Percentiles rank a stretch among this genome's conserved stretches.
These are phyloP conservation scores for Geotrichum ghanense DNA, from an alignment of 805 yeast species.

Conservation along the genomic window DNA sequence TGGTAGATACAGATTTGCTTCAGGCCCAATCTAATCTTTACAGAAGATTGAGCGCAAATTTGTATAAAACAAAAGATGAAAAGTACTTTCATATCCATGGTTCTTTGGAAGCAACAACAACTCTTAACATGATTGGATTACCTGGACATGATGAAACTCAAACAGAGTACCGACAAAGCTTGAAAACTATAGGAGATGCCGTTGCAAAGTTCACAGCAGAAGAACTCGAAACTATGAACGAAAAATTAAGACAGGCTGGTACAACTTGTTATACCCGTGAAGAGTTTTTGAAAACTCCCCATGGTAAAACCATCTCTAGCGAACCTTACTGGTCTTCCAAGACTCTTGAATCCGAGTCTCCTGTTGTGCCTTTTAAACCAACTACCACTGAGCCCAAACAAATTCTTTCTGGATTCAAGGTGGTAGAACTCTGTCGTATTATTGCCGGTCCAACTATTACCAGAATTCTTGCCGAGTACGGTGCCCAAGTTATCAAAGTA, in stretches of 20 bases:
- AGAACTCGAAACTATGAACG: slow-evolving; percentile 24
- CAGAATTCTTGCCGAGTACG: slow-evolving; percentile 26
- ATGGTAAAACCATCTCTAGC: slow-evolving; percentile 20
- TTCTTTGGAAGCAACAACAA: no score
- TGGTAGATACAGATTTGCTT: slow-evolving; percentile 18
- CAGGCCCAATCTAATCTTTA: slow-evolving; percentile 22
- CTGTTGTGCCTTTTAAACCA: slow-evolving; percentile 19
- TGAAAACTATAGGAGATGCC: no score
- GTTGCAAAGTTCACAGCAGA: slow-evolving; percentile 19
- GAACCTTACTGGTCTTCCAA: slow-evolving; percentile 21
- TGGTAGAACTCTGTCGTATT: slow-evolving; percentile 25
- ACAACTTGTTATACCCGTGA: slow-evolving; percentile 22
- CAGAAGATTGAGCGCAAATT: slow-evolving; percentile 26
- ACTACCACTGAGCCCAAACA: no score
- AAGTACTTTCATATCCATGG: no score
- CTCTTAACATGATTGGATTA: no score
- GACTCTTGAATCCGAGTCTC: slow-evolving; percentile 18
- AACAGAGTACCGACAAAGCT: no score
- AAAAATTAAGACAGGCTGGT: slow-evolving; percentile 26
- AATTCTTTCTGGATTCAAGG: slow-evolving; percentile 25
- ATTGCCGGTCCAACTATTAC: slow-evolving; percentile 29
- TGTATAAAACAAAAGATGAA: slow-evolving; percentile 27
- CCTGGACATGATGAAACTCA: no score
- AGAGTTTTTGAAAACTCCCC: slow-evolving; percentile 22
- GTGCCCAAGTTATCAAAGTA: slow-evolving; percentile 26